phyloP scores from a whole-genome alignment of 345 rosid genomes.

The Toxicodendron radicans region DNA sequence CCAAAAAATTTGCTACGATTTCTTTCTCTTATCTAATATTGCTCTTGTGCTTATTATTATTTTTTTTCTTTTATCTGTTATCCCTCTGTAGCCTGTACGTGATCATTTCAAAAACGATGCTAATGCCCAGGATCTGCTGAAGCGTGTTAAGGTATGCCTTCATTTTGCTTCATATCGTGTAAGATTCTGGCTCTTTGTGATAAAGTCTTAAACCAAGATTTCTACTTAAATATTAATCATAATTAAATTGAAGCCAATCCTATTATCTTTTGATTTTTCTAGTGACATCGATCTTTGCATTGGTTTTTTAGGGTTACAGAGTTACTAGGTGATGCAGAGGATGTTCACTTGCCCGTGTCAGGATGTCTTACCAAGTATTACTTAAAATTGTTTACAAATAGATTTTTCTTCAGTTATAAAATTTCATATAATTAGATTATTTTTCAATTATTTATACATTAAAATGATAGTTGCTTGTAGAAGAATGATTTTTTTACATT shows the following conservation, averaged over 20 bases:
- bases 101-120: constrained; percentile 62
- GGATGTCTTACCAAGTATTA: not conserved
- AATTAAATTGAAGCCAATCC: no score
- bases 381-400: no score
- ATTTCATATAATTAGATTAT: not conserved
- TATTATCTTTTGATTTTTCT: not conserved
- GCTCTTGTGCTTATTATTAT: not conserved
- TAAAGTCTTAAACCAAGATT: no score
- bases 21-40: not conserved
- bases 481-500: not conserved
- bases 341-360: not conserved
- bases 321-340: constrained; percentile 43
- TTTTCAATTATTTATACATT: not conserved
- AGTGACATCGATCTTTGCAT: not conserved
- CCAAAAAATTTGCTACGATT: not conserved
- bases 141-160: constrained; percentile 64
- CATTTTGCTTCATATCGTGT: constrained; percentile 12
- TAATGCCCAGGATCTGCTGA: constrained; percentile 66
- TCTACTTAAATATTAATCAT: no score
- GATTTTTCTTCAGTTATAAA: not conserved
- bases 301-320: constrained; percentile 48
- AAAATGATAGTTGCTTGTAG: not conserved
- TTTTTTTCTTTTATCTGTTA: not conserved
- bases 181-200: not conserved
- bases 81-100: constrained; percentile 67